Evolutionary conservation across 2,329 filamentous ascomycete genomes (phyloP), one percentile per base, ranked within the genome.

Genomic region (Xylariaceae sp.): DNA sequence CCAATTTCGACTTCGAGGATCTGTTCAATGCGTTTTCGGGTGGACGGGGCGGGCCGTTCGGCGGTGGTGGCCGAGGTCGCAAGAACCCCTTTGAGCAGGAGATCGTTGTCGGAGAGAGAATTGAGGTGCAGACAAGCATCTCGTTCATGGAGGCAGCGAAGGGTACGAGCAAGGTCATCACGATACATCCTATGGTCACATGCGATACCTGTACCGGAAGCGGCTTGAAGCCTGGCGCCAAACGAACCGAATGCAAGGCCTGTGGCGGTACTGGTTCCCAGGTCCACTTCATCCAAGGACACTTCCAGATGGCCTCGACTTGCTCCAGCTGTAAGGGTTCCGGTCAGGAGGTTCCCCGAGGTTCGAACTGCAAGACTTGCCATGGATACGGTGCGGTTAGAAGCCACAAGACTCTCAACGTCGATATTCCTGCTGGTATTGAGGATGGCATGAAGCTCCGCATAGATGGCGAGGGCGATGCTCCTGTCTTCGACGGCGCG

Each of bases 91-190:
- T 94, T 71, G 84, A 80, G 66, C 78, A 91, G 68, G 88, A 96
- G 72, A 85, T 95, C 17, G 73, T 96, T 66, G 88, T 96, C n/a
- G 94, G 94, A 62, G 92, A 97, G 64, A 92, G 96, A 73, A 96
- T 99, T 69, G 93, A 97, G 73, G 89, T 97, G 23, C 91, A 96
- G 75, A 87, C 90, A 53, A 94, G 85, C 72, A 93, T 99, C 67
- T 92, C 89, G 0, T 99, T 99, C 74, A 89, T 94, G 86, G 94
- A 99, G 72, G 91, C 94, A 5, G 94, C 94, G 8, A 96, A 95
- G 75, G 94, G 94, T 42, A 88, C 88, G 6, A 87, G 80, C 70
- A 95, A 96, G 76, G 88, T 92, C n/a, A 90, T 99, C 60, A 85
- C 82, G 65, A 89, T 97, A 66, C 90, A 88, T 7, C 93, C 94